phyloP scores from a whole-genome alignment of 768 basidiomycete species.

The Lactarius hatsudake region DNA sequence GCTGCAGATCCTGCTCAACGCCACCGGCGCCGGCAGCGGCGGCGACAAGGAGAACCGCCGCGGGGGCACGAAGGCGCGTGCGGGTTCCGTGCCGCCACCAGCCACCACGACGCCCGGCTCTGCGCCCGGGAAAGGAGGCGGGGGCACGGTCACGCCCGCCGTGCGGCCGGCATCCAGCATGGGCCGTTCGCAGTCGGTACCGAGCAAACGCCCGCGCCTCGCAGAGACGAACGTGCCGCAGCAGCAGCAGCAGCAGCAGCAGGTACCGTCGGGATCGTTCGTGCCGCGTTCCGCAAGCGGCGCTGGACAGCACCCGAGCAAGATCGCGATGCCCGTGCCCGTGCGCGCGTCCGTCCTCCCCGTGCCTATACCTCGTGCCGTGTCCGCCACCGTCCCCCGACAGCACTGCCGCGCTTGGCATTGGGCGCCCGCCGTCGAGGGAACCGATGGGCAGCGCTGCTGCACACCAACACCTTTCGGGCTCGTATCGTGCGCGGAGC shows the following conservation, averaged over 20 bases:
- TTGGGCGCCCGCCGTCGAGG: constrained; percentile 44
- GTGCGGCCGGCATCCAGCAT: constrained; percentile 53
- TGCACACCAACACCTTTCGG: background rate
- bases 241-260: constrained; percentile 25
- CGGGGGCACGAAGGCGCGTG: constrained; percentile 34
- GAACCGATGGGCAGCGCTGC: constrained; percentile 30
- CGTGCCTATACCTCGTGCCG: constrained; percentile 39
- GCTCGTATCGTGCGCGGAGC: constrained; percentile 18
- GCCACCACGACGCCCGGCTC: constrained; percentile 56
- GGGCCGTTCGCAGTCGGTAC: constrained; percentile 43
- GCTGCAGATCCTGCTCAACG: constrained; percentile 72
- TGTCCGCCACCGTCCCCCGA: constrained; percentile 49
- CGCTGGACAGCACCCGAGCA: constrained; percentile 19
- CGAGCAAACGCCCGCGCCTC: constrained; percentile 63
- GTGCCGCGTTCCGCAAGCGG: constrained; percentile 18
- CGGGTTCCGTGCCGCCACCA: constrained; percentile 60
- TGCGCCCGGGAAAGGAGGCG: constrained; percentile 36
- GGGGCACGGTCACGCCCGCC: constrained; percentile 53
- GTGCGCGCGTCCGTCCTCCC: constrained; percentile 3
- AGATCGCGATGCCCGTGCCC: constrained; percentile 31
- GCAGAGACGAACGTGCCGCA: constrained; percentile 38
- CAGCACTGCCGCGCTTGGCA: constrained; percentile 56
- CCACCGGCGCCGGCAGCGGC: constrained; percentile 48
- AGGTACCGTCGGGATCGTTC: constrained; percentile 37
- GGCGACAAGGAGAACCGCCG: constrained; percentile 74